Conservation (phyloP, 306 rosid genomes). For the Citrullus colocynthis region DNA sequence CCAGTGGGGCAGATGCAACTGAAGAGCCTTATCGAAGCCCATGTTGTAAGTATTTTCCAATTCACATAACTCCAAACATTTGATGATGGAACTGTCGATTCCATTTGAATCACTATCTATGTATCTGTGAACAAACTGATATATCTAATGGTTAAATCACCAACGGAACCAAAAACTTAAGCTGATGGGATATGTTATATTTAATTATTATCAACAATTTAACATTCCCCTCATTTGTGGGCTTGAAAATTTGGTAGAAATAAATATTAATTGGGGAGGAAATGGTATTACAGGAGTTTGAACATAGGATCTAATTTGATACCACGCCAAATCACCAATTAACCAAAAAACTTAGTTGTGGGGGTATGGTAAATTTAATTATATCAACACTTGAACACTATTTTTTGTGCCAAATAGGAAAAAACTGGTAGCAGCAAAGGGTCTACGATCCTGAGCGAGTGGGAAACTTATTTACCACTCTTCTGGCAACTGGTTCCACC, state of each 20-base stretch:
- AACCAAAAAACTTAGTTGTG: too few relatives aligned
- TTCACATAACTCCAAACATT: not conserved
- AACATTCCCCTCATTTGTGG: too few relatives aligned
- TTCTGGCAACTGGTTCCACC: slow-evolving; percentile 99
- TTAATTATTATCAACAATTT: too few relatives aligned
- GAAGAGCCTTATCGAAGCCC: slow-evolving; percentile 88
- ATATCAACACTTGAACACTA: not conserved
- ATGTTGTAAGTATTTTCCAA: slow-evolving; percentile 60
- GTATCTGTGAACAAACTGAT: not conserved
- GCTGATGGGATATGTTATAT: too few relatives aligned
- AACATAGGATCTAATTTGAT: too few relatives aligned
- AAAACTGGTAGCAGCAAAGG: slow-evolving; percentile 90
- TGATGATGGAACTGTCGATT: not conserved
- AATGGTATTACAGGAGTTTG: too few relatives aligned
- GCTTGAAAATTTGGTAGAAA: too few relatives aligned
- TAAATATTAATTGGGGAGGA: too few relatives aligned
- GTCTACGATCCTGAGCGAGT: slow-evolving; percentile 58
- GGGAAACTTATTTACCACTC: slow-evolving; percentile 71
- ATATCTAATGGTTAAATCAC: not conserved
- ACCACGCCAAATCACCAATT: too few relatives aligned
- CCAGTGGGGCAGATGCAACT: slow-evolving; percentile 92
- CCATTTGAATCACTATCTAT: not conserved
- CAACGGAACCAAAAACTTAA: too few relatives aligned
- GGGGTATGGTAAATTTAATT: too few relatives aligned
- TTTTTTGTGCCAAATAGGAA: slow-evolving; percentile 41